phyloP scores from a whole-genome alignment of 2,329 filamentous ascomycete genomes.

The Ophiostoma tasmaniense region DNA sequence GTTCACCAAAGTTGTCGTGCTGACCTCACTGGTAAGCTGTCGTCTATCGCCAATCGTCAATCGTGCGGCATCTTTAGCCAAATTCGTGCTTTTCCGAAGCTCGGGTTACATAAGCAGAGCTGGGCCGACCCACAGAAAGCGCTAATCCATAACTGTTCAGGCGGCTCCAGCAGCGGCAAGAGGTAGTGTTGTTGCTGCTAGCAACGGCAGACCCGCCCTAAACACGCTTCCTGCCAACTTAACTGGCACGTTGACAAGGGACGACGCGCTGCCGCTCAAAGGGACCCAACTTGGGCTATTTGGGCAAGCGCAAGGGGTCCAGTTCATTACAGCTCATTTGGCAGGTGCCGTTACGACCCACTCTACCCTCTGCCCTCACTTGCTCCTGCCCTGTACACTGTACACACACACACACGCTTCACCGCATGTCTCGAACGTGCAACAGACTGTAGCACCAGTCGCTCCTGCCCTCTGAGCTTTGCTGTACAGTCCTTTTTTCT shows the following conservation, averaged over 20 bases:
- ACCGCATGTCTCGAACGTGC: conserved; percentile 6
- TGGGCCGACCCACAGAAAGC: not conserved
- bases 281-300: not conserved
- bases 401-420: not conserved
- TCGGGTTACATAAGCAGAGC: not conserved
- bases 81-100: conserved; percentile 1
- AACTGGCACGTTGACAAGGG: not conserved
- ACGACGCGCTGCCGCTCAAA: conserved; percentile 1
- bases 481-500: not conserved
- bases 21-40: not conserved
- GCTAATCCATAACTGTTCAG: not conserved
- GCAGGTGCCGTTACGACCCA: not conserved
- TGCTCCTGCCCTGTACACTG: not conserved
- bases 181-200: conserved; percentile 2
- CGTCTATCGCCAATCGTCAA: conserved; percentile 10
- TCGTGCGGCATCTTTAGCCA: not conserved
- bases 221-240: conserved; percentile 1
- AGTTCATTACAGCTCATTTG: not conserved
- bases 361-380: not conserved
- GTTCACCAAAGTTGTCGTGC: too few relatives aligned
- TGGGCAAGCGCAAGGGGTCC: conserved; percentile 3
- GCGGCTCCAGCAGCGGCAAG: not conserved
- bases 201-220: conserved; percentile 5
- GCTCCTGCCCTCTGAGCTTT: not conserved
- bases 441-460: not conserved